These are phyloP conservation scores for Beauveria scarabaeidicola DNA, from an alignment of 2,329 filamentous ascomycete species.

Conservation along the genomic window DNA sequence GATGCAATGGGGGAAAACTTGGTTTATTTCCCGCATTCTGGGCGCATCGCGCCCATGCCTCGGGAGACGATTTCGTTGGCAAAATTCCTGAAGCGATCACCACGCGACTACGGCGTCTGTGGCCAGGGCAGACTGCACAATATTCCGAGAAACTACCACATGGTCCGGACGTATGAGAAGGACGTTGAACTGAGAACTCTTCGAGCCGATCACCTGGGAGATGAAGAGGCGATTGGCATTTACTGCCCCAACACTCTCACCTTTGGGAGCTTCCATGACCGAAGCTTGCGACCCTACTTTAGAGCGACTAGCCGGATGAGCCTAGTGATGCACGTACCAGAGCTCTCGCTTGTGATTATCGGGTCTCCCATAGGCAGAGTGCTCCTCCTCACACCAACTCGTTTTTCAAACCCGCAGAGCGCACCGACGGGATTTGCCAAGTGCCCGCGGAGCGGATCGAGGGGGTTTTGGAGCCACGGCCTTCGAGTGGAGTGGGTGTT, in stretches of 20 bases:
- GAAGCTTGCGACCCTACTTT: constrained; percentile 20
- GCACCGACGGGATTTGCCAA: constrained; percentile 8
- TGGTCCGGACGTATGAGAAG: constrained; percentile 41
- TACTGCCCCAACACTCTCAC: constrained; percentile 24
- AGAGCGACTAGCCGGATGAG: constrained; percentile 37
- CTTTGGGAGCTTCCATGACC: constrained; percentile 18
- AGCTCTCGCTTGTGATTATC: constrained; percentile 60
- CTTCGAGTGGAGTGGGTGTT: constrained; percentile 48
- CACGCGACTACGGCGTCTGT: neutral
- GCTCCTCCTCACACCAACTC: constrained; percentile 50
- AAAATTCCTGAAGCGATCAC: constrained; percentile 16
- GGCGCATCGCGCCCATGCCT: constrained; percentile 16
- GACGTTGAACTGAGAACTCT: constrained; percentile 40
- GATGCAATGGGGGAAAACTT: constrained; percentile 18
- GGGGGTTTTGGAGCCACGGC: constrained; percentile 27
- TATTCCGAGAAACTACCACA: constrained; percentile 20
- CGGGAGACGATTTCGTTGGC: constrained; percentile 13
- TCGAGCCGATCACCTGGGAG: constrained; percentile 8
- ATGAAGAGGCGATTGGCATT: constrained; percentile 21
- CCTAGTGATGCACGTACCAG: constrained; percentile 56
- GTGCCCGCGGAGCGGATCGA: constrained; percentile 13
- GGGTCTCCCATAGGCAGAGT: constrained; percentile 60
- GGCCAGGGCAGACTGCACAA: neutral
- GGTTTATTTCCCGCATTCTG: constrained; percentile 28
- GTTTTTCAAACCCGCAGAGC: constrained; percentile 18